Conservation (phyloP, 2,329 filamentous ascomycete genomes). For the Alternaria infectoria region DNA sequence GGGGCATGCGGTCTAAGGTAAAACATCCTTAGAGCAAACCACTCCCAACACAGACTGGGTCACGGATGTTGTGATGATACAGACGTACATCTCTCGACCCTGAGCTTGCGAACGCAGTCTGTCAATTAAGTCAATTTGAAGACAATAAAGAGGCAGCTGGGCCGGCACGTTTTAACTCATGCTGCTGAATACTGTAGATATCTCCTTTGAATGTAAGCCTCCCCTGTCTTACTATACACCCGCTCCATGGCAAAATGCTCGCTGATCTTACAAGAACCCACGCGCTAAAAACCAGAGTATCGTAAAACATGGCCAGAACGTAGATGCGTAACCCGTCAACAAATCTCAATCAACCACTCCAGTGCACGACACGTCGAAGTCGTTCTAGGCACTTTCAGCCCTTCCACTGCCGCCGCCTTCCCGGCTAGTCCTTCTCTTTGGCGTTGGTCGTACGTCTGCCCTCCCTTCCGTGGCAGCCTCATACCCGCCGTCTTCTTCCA, state of each 20-base stretch:
- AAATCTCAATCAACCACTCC: neutral
- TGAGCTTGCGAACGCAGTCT: neutral
- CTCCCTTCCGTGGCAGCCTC: conserved; percentile 10
- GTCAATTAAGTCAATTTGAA: neutral
- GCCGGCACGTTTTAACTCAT: neutral
- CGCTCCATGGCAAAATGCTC: neutral
- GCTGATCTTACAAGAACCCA: neutral
- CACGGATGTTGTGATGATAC: too few species aligned
- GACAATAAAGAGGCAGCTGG: neutral
- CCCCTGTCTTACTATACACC: neutral
- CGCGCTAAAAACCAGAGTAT: neutral
- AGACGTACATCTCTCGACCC: too few species aligned
- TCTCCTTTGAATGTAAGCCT: neutral
- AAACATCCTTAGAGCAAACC: too few species aligned
- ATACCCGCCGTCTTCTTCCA: conserved; percentile 16
- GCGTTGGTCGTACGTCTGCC: neutral
- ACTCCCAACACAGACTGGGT: too few species aligned
- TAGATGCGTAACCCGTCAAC: neutral
- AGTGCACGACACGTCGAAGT: neutral
- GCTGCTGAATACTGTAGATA: neutral
- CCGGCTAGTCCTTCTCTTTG: conserved; percentile 13
- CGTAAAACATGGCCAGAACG: conserved; percentile 3
- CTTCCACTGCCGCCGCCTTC: conserved; percentile 17
- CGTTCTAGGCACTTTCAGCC: conserved; percentile 26
- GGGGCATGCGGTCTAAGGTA: too few species aligned